phyloP scores from a whole-genome alignment of 208 protist species.

The Porcisia deanei region DNA sequence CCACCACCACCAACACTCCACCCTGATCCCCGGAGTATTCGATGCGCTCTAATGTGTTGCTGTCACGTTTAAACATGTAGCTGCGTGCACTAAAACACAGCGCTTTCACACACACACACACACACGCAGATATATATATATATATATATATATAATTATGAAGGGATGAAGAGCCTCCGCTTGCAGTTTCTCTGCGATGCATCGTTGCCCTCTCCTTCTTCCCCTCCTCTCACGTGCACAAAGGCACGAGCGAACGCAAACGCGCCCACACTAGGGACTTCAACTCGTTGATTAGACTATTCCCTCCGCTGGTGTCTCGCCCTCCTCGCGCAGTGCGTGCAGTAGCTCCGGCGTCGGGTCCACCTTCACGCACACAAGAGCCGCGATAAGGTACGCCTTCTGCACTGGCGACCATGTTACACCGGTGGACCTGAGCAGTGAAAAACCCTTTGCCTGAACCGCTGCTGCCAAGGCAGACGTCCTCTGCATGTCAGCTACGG shows the following conservation, averaged over 20 bases:
- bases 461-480: conserved; percentile 11
- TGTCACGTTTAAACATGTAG: not conserved
- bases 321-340: conserved; percentile 28
- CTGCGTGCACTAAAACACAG: not conserved
- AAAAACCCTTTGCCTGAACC: conserved; percentile 7
- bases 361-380: conserved; percentile 65
- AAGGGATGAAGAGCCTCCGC: not conserved
- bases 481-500: conserved; percentile 12
- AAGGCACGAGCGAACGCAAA: not conserved
- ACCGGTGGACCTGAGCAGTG: conserved; percentile 9
- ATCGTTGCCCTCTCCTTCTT: no score
- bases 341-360: conserved; percentile 40
- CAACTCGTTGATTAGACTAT: not conserved
- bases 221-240: not conserved
- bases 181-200: not conserved
- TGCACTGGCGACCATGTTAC: conserved; percentile 34
- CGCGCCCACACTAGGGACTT: not conserved
- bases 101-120: not conserved
- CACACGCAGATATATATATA: not conserved
- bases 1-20: no score
- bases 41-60: not conserved
- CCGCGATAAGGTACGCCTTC: conserved; percentile 72
- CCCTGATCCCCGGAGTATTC: not conserved
- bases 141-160: not conserved
- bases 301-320: not conserved